These are phyloP conservation scores for Salinomyces thailandicus DNA, from an alignment of 2,329 filamentous ascomycete genomes.

Conservation along the genomic window DNA sequence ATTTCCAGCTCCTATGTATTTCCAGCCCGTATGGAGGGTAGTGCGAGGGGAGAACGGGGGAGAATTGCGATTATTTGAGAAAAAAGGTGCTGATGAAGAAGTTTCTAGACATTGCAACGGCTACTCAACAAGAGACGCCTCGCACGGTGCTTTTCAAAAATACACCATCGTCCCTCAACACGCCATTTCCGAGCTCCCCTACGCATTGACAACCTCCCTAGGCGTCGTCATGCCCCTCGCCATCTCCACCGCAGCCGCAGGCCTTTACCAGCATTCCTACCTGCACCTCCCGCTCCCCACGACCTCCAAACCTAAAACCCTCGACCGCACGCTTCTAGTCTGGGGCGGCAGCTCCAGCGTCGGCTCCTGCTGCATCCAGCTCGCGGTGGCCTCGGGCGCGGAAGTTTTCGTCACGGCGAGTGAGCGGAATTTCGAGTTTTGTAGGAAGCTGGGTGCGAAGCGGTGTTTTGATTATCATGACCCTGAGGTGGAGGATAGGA, in stretches of 20 bases:
- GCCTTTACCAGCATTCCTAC: constrained; percentile 20
- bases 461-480: constrained; percentile 17
- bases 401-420: constrained; percentile 31
- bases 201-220: constrained; percentile 26
- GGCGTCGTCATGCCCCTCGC: constrained; percentile 35
- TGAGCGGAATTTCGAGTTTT: constrained; percentile 17
- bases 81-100: not conserved
- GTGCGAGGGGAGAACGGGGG: too few relatives aligned
- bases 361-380: constrained; percentile 28
- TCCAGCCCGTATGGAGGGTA: too few relatives aligned
- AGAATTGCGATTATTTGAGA: too few relatives aligned
- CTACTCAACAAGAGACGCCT: constrained; percentile 5
- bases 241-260: constrained; percentile 32
- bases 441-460: constrained; percentile 14
- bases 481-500: constrained; percentile 17
- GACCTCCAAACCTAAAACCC: constrained; percentile 6
- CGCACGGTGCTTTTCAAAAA: constrained; percentile 22
- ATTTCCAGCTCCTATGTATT: too few relatives aligned
- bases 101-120: constrained; percentile 9
- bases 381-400: constrained; percentile 42
- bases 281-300: constrained; percentile 16
- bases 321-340: constrained; percentile 22
- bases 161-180: constrained; percentile 24
- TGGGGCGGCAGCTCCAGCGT: constrained; percentile 28
- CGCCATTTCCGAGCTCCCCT: constrained; percentile 30